Evolutionary conservation across 306 rosid genomes (phyloP), one percentile per base, ranked within the genome.

Genomic region (Quercus robur): DNA sequence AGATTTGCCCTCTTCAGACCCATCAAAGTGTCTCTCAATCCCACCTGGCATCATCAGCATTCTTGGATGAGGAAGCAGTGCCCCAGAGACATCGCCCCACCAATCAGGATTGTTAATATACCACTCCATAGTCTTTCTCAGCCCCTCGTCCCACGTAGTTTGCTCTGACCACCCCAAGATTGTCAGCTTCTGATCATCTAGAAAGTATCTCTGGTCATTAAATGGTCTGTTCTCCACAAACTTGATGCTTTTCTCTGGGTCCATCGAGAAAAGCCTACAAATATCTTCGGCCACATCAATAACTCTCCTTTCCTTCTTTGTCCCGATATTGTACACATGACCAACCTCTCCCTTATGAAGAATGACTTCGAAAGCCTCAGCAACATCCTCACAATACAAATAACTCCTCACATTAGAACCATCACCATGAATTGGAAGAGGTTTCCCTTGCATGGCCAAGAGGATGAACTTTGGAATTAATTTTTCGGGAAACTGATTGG

Each of bases 11-110:
- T 88, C 97, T 31, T 90, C 97, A 52, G 92, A 70, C 31, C 85
- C 97, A 73, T 93, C 94, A 46, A 81, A 74, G 73, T 80, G 91
- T 78, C 92, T 83, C 87, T 90, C 98, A 56, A 91, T 35, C 69
- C 96, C 97, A 85, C 98, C 94, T 10, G 98, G 97, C 98, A 91
- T 91, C 97, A 93, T 90, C 84, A 93, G 82, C 97, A 91, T 93
- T 76, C 90, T 84, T 26, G 98, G 98, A 85, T 93, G 98, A 84
- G 98, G 98, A 77, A 91, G 94, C 86, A 93, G 70, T 63, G 98
- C 98, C 67, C 98, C 98, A n/a, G 91, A 77, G 72, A 93, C 98
- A 82, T 93, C 98, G 41, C 98, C 98, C 98, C 98, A 93, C 98
- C 98, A 93, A 75, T 80, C 78, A 58, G 98, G 97, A 83, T 93